Evolutionary conservation across 306 rosid species (phyloP).

Genomic region (Begonia masoniana): DNA sequence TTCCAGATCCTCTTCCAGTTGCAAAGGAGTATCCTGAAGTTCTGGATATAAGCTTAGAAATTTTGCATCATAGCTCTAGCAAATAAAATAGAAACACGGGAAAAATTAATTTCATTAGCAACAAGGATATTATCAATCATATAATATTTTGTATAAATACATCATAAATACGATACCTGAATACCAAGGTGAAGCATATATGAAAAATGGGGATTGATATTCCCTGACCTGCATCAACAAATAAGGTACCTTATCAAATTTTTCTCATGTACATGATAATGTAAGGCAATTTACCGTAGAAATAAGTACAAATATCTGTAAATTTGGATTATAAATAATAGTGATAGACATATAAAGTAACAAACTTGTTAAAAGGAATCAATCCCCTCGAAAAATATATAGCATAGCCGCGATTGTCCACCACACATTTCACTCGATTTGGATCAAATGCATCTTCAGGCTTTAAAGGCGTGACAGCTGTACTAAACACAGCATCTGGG

Average conservation of each 20-base stretch:
- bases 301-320: no score
- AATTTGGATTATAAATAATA: no score
- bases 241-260: constrained; percentile 10
- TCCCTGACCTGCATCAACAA: constrained; percentile 49
- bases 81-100: constrained; percentile 12
- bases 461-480: constrained; percentile 82
- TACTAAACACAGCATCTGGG: constrained; percentile 98
- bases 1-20: constrained; percentile 94
- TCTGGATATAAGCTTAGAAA: constrained; percentile 63
- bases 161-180: constrained; percentile 32
- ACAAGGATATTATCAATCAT: no score
- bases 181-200: constrained; percentile 65
- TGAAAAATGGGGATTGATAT: constrained; percentile 55
- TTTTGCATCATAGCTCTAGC: constrained; percentile 79
- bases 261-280: not conserved
- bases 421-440: constrained; percentile 85
- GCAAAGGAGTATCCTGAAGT: constrained; percentile 75
- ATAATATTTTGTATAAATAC: no score
- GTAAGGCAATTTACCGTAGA: no score
- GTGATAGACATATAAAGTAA: not conserved
- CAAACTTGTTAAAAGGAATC: constrained; percentile 91
- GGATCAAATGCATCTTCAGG: constrained; percentile 81
- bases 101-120: constrained; percentile 1
- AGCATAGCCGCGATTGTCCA: constrained; percentile 69
- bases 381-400: constrained; percentile 91